A percentile compares a stretch with the other conserved stretches of the same genome.
Conservation (phyloP, 768 basidiomycete genomes). For the Lyophyllum decastes region DNA sequence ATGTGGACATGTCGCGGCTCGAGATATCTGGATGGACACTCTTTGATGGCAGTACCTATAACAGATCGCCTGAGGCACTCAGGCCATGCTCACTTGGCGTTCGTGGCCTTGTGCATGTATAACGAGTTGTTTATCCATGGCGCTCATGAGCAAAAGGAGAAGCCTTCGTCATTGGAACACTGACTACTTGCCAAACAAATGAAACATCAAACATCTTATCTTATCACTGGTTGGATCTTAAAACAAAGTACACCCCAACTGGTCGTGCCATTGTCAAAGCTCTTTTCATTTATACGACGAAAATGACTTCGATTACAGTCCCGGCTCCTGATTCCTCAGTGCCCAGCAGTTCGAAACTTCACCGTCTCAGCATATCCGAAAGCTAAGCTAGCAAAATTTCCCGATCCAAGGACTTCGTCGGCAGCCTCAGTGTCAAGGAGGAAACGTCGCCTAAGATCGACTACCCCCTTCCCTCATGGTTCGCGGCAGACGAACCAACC, state of each 20-base stretch:
- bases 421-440: conserved; percentile 19
- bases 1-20: conserved; percentile 43
- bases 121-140: too few species aligned
- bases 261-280: background rate
- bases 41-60: background rate
- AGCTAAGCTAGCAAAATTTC: conserved; percentile 33
- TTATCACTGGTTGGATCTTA: background rate
- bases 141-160: too few species aligned
- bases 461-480: conserved; percentile 53
- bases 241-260: background rate
- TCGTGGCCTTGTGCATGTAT: background rate
- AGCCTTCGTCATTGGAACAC: too few species aligned
- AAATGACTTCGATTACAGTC: background rate
- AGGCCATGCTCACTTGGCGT: too few species aligned
- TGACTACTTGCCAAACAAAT: too few species aligned
- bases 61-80: too few species aligned
- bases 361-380: conserved; percentile 21
- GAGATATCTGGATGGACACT: conserved; percentile 16
- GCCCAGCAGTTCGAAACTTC: background rate
- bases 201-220: background rate
- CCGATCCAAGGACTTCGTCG: conserved; percentile 36
- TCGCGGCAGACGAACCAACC: conserved; percentile 32
- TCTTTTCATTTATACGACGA: background rate
- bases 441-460: conserved; percentile 22
- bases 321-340: background rate